These are phyloP conservation scores for Pestalotiopsis sp. DNA, from an alignment of 2,329 filamentous ascomycete genomes.

Conservation along the genomic window DNA sequence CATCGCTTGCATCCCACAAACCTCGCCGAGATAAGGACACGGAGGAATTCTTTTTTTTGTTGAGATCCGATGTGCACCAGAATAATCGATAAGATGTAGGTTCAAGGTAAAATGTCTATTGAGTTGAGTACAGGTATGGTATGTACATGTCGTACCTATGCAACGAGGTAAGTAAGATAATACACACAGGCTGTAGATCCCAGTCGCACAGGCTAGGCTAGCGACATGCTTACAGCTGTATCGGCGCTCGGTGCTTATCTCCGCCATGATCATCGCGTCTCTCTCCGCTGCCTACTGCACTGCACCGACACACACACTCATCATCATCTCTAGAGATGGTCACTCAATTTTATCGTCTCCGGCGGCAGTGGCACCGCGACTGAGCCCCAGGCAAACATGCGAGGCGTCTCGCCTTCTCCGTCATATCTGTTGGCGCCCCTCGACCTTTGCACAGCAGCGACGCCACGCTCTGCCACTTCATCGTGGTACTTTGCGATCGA, in stretches of 20 bases:
- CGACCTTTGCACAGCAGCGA: not conserved
- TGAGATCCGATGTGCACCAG: not conserved
- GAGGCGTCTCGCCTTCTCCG: not conserved
- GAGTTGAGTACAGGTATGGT: not conserved
- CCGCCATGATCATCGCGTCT: too few species aligned
- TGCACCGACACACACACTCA: not conserved
- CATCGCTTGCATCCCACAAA: not conserved
- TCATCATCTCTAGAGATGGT: not conserved
- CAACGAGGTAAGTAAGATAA: too few species aligned
- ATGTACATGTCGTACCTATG: not conserved
- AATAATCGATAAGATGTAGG: not conserved
- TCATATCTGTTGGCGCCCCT: not conserved
- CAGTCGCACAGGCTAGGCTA: too few species aligned
- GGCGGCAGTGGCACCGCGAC: not conserved
- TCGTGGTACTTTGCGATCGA: conserved; percentile 5
- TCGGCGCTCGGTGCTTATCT: too few species aligned
- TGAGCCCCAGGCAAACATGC: conserved; percentile 1
- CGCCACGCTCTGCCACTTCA: not conserved
- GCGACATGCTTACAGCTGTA: too few species aligned
- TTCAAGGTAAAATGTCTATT: not conserved
- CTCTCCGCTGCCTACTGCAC: too few species aligned
- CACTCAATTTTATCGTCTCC: not conserved
- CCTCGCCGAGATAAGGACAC: not conserved
- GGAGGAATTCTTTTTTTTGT: not conserved
- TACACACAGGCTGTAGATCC: too few species aligned